Evolutionary conservation across 2,329 filamentous ascomycete genomes (phyloP).

Genomic region (Metarhizium robertsii): DNA sequence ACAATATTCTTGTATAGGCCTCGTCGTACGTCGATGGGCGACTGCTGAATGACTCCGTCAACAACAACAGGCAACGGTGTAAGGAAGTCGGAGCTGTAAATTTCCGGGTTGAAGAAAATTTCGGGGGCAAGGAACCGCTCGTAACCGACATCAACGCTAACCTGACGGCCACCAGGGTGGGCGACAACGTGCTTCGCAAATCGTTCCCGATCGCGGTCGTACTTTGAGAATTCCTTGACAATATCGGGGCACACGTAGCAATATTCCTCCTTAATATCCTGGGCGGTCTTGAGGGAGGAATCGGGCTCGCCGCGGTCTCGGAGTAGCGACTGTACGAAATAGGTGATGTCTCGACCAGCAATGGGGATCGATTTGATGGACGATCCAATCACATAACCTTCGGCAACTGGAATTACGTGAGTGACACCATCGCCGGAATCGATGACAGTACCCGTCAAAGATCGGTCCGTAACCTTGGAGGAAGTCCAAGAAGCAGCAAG

Average conservation of each 20-base stretch:
- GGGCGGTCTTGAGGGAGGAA: conserved; percentile 92
- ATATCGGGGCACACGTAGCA: conserved; percentile 98
- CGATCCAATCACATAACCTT: conserved; percentile 97
- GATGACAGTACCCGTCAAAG: conserved; percentile 93
- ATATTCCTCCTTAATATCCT: conserved; percentile 97
- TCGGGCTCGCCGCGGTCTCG: conserved; percentile 95
- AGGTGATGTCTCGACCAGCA: conserved; percentile 94
- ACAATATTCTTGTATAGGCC: conserved; percentile 99
- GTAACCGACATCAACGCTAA: conserved; percentile 88
- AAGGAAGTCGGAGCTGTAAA: conserved; percentile 97
- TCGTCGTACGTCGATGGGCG: conserved; percentile 92
- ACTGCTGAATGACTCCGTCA: conserved; percentile 93
- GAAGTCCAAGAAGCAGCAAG: conserved; percentile 97
- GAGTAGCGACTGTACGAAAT: conserved; percentile 93
- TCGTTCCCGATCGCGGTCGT: conserved; percentile 83
- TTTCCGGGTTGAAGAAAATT: conserved; percentile 99
- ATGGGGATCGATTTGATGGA: conserved; percentile 99
- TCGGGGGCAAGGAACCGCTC: conserved; percentile 96
- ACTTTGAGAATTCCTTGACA: conserved; percentile 94
- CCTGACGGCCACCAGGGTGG: conserved; percentile 75
- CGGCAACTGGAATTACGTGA: conserved; percentile 95
- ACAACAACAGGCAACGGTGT: conserved; percentile 92
- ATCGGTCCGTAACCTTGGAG: conserved; percentile 93
- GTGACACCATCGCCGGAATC: conserved; percentile 98
- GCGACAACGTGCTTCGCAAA: conserved; percentile 86